A percentile compares a stretch with the other conserved stretches of the same genome.
Evolutionary conservation across 371 early-diverging fungal species (phyloP).

Genomic region (Blakeslea trispora): DNA sequence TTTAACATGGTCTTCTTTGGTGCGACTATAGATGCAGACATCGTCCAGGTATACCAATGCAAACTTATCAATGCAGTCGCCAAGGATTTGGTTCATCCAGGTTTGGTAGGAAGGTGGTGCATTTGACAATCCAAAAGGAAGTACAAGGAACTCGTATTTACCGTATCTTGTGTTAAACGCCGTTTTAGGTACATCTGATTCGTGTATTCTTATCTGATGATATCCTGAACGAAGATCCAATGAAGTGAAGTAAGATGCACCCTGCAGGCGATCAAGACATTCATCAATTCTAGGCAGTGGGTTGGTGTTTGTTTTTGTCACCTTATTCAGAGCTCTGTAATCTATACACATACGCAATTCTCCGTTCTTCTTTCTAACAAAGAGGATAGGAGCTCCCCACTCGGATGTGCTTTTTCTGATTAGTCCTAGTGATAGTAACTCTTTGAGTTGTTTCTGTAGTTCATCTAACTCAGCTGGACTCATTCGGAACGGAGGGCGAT

Average conservation of each 20-base stretch:
- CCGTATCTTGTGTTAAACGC: conserved; percentile 48
- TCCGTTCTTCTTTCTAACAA: conserved; percentile 49
- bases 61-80: conserved; percentile 8
- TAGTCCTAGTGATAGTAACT: conserved; percentile 16
- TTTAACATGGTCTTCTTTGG: not conserved
- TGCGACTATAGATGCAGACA: not conserved
- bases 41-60: conserved; percentile 12
- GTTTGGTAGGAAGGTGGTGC: conserved; percentile 47
- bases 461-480: conserved; percentile 19
- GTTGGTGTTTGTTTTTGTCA: conserved; percentile 44
- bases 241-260: conserved; percentile 32
- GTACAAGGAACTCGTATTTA: conserved; percentile 46
- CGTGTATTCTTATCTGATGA: conserved; percentile 30
- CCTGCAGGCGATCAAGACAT: conserved; percentile 30
- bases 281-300: conserved; percentile 41
- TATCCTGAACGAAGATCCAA: conserved; percentile 38
- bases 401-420: conserved; percentile 20
- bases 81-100: conserved; percentile 30
- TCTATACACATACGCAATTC: conserved; percentile 31
- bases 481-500: conserved; percentile 19
- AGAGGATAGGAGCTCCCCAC: conserved; percentile 39
- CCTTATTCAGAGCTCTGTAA: conserved; percentile 35
- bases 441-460: conserved; percentile 24
- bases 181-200: conserved; percentile 40
- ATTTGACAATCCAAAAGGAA: conserved; percentile 65